Evolutionary conservation across 805 yeast genomes (phyloP), one percentile per base, ranked within the genome.

Genomic region (Candida easanensis): DNA sequence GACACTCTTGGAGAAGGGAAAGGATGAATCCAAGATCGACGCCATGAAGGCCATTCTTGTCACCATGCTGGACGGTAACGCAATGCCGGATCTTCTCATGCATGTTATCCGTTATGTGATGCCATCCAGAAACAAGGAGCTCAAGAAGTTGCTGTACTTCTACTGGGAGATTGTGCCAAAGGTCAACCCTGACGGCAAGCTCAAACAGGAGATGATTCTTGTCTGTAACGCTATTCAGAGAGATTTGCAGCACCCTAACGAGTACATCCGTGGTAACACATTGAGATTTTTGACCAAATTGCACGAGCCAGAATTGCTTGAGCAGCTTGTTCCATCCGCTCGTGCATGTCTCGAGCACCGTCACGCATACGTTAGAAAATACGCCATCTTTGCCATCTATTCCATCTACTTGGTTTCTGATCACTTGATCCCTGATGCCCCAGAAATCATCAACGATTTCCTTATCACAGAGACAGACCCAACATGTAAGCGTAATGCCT

Each of bases 111-210:
- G 99, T 60, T 95, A 88, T 60, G 91, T 95, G 45, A 89, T 93
- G 97, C 99, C 99, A 14, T 87, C 96, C 15, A 86, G 76, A 59
- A 80, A 83, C 68, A 95, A 93, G 68, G 86, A 82, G 57, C 79
- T 95, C 66, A 93, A 93, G 74, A 93, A 90, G 66, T 74, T 93
- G 61, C 73, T 95, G 51, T 93, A 91, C 60, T 87, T 88, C 58
- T 93, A 93, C 71, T 93, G 98, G 98, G 99, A 93, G 66, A 88
- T 91, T 44, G 95, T 96, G 62, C 95, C 96, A 43, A 95, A 95
- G 68, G 72, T 84, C 52, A 95, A 88, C 56, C 72, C 75, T 28
- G 84, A 84, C 41, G 98, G 98, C 4, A 88, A 88, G 64, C 78
- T 95, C 74, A 88, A 88, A 69, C 98, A 91, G 65, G 99, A 93